phyloP scores from a whole-genome alignment of 169 alveolate genomes.

The Haemoproteus tartakovskyi region DNA sequence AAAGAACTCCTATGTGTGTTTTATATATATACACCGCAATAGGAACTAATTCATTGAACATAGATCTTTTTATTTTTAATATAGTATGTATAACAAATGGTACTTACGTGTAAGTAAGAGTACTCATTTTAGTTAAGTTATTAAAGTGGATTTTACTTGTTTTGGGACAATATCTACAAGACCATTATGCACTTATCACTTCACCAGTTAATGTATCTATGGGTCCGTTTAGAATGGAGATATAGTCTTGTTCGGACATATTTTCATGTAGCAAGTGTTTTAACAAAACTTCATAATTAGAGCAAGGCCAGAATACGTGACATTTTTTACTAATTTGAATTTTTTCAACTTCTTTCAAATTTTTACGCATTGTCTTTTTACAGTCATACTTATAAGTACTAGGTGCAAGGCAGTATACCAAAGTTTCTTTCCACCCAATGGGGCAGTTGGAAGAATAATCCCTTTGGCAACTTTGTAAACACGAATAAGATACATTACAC shows the following conservation, averaged over 20 bases:
- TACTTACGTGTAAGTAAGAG: too few relatives aligned
- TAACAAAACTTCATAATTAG: conserved; percentile 50
- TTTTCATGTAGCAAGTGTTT: conserved; percentile 31
- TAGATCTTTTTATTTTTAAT: too few relatives aligned
- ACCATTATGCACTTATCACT: neutral
- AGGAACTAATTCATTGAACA: too few relatives aligned
- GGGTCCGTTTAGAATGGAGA: conserved; percentile 50
- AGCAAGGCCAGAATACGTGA: conserved; percentile 62
- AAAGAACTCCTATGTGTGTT: too few relatives aligned
- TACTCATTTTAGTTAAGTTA: too few relatives aligned
- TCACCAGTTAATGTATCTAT: conserved; percentile 39
- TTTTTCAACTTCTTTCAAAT: conserved; percentile 50
- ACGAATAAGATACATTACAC: conserved; percentile 58
- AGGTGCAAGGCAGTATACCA: conserved; percentile 51
- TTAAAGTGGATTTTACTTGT: too few relatives aligned
- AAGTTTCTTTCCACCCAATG: conserved; percentile 63
- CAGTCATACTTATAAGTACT: conserved; percentile 29
- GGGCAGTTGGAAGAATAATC: conserved; percentile 64
- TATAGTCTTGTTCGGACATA: conserved; percentile 37
- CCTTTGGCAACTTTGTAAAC: conserved; percentile 38
- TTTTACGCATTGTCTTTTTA: conserved; percentile 23
- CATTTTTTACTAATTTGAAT: conserved; percentile 46
- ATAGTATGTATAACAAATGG: too few relatives aligned
- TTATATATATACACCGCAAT: too few relatives aligned
- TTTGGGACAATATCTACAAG: too few relatives aligned